These are phyloP conservation scores for Euryodendron excelsum DNA, from an alignment of 148 eudicot genomes.

Conservation along the genomic window DNA sequence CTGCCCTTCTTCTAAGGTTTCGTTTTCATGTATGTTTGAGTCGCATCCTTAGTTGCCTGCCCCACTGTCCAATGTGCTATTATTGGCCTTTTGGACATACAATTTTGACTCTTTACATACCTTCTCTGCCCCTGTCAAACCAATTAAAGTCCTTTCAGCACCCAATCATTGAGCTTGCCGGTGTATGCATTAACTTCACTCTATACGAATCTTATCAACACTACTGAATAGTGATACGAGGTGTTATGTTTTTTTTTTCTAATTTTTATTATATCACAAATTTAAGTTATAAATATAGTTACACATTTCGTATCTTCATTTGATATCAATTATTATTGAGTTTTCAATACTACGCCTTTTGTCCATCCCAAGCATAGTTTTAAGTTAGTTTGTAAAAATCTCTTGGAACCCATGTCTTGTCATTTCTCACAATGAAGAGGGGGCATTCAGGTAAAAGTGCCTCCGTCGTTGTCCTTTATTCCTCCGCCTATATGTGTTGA, in stretches of 20 bases:
- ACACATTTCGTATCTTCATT: no score
- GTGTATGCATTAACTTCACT: no score
- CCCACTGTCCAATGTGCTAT: conserved; percentile 19
- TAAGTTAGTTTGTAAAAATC: background rate
- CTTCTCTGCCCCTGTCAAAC: background rate
- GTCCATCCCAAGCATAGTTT: background rate
- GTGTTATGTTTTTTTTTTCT: no score
- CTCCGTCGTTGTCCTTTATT: background rate
- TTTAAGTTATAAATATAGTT: no score
- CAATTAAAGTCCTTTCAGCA: background rate
- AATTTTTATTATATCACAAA: no score
- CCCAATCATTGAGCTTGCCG: no score
- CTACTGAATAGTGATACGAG: no score
- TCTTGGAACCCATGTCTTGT: background rate
- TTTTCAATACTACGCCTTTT: background rate
- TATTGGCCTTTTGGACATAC: background rate
- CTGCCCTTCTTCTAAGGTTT: background rate
- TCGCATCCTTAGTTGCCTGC: background rate
- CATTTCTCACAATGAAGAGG: background rate
- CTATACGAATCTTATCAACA: no score
- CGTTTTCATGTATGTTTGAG: no score
- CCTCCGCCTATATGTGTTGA: background rate
- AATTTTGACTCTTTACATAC: background rate
- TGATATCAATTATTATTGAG: no score
- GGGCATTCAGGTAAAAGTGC: conserved; percentile 16